These are phyloP conservation scores for Reutealis trisperma DNA, from an alignment of 345 rosid genomes.

Conservation along the genomic window DNA sequence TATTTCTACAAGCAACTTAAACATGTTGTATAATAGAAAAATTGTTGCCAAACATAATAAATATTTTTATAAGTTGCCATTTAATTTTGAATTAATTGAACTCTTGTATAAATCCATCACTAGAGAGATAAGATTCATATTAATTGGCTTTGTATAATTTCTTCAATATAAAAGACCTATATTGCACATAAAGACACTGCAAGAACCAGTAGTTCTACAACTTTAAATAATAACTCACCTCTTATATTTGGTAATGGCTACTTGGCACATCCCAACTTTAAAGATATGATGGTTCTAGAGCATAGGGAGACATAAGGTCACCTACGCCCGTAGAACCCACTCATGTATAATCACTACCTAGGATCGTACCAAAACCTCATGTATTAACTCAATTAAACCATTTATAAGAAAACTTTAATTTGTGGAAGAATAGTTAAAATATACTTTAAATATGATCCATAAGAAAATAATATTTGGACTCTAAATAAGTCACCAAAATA, in stretches of 20 bases:
- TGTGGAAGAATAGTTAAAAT: too few species aligned
- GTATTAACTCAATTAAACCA: too few species aligned
- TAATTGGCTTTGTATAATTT: neutral
- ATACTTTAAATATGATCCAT: too few species aligned
- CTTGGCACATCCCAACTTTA: too few species aligned
- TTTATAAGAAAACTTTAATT: too few species aligned
- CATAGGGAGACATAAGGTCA: too few species aligned
- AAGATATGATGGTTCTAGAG: too few species aligned
- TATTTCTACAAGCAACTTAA: neutral
- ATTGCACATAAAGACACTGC: neutral
- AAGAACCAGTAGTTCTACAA: neutral
- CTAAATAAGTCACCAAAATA: too few species aligned
- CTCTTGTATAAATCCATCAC: neutral
- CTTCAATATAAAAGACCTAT: neutral
- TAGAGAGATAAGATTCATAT: neutral
- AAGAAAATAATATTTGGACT: too few species aligned
- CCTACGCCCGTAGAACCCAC: too few species aligned
- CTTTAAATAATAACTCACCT: conserved; percentile 44
- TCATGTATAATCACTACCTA: too few species aligned
- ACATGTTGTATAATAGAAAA: neutral
- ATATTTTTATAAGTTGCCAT: neutral
- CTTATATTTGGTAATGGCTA: conserved; percentile 81
- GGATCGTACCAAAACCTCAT: too few species aligned
- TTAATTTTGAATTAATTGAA: neutral
- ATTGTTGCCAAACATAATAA: neutral